Percentiles rank a stretch among this genome's conserved stretches.
phyloP scores from a whole-genome alignment of 306 rosid genomes.

The Cucumis sativus region Cucumber_9930_V3 NC_026656.2:2934001-2934500 shows the following conservation, averaged over 20 bases:
- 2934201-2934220: conserved; percentile 22
- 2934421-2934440: conserved; percentile 4
- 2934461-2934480: conserved; percentile 29
- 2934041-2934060: neutral
- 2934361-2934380: neutral
- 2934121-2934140: neutral
- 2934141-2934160: neutral
- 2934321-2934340: too few relatives aligned
- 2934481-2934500: conserved; percentile 50
- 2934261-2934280: conserved; percentile 42
- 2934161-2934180: conserved; percentile 42
- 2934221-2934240: conserved; percentile 26
- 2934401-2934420: conserved; percentile 20
- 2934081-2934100: neutral
- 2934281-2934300: conserved; percentile 18
- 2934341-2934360: neutral
- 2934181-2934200: conserved; percentile 57
- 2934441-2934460: neutral
- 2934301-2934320: neutral
- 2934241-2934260: conserved; percentile 30
- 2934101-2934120: neutral
- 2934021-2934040: neutral
- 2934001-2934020: too few relatives aligned
- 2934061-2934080: neutral
- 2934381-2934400: conserved; percentile 37